Evolutionary conservation across 2,329 filamentous ascomycete species (phyloP), one percentile per base, ranked within the genome.

Genomic region (Bisporella sp.): DNA sequence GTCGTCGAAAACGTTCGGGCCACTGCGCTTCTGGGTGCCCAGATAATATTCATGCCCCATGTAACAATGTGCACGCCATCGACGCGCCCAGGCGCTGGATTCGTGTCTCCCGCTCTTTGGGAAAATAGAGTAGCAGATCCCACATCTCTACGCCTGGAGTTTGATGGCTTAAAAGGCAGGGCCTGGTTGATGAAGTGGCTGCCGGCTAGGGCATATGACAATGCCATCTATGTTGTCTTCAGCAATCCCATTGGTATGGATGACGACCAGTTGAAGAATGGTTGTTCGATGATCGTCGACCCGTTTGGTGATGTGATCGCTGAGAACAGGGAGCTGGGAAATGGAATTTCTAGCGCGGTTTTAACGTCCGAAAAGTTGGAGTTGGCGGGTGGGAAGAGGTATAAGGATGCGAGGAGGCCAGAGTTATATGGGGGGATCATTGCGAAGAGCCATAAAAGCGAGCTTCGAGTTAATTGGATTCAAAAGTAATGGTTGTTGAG

Each of bases 181-280:
- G 50, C 33, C 5, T 56, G 54, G 47, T 31, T 56, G 35, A 57
- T 57, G 53, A 57, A 54, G 37, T 57, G 53, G 54, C 47, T 57
- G n/a, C 54, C 50, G 7, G 50, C 52, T 7, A 30, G 54, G 28
- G 54, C 54, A 33, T 57, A 57, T 33, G 54, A 57, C 35, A 57
- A 46, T 46, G 53, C 41, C 6, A 9, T 57, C 12, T 57, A 56
- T 42, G 54, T 48, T 4, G 54, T 56, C 5, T 54, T 57, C 33
- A 51, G 47, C 43, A 57, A 54, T 31, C 54, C 54, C 6, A 54
- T 57, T 40, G 49, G 50, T 21, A 52, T 52, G 50, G 50, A 52
- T 45, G 40, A 52, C 12, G 47, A 54, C 30, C 52, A 54, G 31
- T 32, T 54, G 8, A 54, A 54, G 47, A 54, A 54, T 37, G 51